These are phyloP conservation scores for Barnettozyma hawaiiensis DNA, from an alignment of 1,139 yeast genomes.

Conservation along the genomic window DNA sequence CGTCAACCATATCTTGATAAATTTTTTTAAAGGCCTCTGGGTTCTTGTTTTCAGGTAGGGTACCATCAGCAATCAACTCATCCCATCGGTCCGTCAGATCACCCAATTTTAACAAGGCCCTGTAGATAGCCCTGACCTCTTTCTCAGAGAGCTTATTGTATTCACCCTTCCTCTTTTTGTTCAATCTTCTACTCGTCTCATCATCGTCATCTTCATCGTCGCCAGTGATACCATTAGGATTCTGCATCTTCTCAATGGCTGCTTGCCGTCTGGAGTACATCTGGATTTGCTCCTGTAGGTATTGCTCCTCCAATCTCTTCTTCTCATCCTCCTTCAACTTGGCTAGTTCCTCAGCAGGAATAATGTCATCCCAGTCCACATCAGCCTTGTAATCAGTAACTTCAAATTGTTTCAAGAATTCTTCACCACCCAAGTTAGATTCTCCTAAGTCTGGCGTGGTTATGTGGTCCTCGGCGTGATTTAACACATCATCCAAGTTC, in stretches of 20 bases:
- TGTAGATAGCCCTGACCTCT: slow-evolving; percentile 82
- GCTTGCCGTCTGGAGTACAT: slow-evolving; percentile 79
- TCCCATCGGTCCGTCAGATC: slow-evolving; percentile 81
- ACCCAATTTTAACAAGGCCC: slow-evolving; percentile 78
- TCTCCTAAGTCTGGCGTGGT: slow-evolving; percentile 97
- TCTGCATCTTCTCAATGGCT: slow-evolving; percentile 54
- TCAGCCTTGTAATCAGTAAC: slow-evolving; percentile 98
- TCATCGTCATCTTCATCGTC: slow-evolving; percentile 40
- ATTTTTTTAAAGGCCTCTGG: slow-evolving; percentile 78
- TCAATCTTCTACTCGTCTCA: slow-evolving; percentile 26
- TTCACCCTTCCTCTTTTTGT: slow-evolving; percentile 29
- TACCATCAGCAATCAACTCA: slow-evolving; percentile 83
- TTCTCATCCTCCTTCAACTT: slow-evolving; percentile 90
- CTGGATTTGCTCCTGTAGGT: slow-evolving; percentile 82
- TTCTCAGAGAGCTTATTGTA: slow-evolving; percentile 66
- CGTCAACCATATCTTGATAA: slow-evolving; percentile 61
- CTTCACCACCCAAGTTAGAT: slow-evolving; percentile 96
- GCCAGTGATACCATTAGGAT: slow-evolving; percentile 33
- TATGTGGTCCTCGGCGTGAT: slow-evolving; percentile 95
- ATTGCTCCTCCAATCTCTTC: slow-evolving; percentile 78
- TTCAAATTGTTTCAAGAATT: slow-evolving; percentile 92
- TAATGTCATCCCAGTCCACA: slow-evolving; percentile 98
- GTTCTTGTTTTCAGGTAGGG: slow-evolving; percentile 70
- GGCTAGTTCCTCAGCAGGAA: slow-evolving; percentile 88
- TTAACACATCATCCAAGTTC: slow-evolving; percentile 91